Conservation (phyloP, 352 stramenopile genomes). For the Blastocystis sp. region DNA sequence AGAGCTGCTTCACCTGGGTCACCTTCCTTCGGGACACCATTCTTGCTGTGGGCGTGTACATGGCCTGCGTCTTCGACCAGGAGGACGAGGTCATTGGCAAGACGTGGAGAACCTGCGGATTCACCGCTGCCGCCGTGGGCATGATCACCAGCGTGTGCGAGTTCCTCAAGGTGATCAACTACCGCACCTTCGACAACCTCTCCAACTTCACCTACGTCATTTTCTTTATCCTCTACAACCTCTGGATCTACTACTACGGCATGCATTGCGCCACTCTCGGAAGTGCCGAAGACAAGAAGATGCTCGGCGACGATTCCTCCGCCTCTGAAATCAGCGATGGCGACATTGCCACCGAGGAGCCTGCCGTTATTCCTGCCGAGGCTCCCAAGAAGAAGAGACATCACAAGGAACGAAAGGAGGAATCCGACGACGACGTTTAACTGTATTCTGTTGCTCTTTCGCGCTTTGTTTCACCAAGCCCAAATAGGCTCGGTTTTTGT, state of each 20-base stretch:
- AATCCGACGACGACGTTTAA: slow-evolving; percentile 65
- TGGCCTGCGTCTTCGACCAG: slow-evolving; percentile 30
- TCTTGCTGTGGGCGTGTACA: slow-evolving; percentile 43
- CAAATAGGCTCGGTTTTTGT: too few relatives aligned
- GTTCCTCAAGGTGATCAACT: slow-evolving; percentile 51
- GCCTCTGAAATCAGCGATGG: slow-evolving; percentile 16
- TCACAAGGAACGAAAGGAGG: neutral
- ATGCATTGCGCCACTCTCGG: slow-evolving; percentile 23
- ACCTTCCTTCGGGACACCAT: slow-evolving; percentile 47
- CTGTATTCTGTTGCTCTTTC: neutral
- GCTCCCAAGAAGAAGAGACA: neutral
- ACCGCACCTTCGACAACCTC: slow-evolving; percentile 10
- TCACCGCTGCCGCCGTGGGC: neutral
- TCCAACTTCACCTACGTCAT: slow-evolving; percentile 42
- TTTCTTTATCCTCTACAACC: slow-evolving; percentile 55
- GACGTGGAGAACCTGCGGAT: slow-evolving; percentile 48
- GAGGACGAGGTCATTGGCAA: slow-evolving; percentile 19
- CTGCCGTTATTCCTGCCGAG: neutral
- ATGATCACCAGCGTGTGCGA: slow-evolving; percentile 24
- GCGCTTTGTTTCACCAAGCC: neutral
- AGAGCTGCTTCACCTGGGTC: slow-evolving; percentile 54
- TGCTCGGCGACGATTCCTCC: slow-evolving; percentile 18
- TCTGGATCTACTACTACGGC: slow-evolving; percentile 36
- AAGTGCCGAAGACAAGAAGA: slow-evolving; percentile 5
- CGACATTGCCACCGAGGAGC: neutral